phyloP scores from a whole-genome alignment of 2,329 filamentous ascomycete species.

The Trichoderma asperellum region DNA sequence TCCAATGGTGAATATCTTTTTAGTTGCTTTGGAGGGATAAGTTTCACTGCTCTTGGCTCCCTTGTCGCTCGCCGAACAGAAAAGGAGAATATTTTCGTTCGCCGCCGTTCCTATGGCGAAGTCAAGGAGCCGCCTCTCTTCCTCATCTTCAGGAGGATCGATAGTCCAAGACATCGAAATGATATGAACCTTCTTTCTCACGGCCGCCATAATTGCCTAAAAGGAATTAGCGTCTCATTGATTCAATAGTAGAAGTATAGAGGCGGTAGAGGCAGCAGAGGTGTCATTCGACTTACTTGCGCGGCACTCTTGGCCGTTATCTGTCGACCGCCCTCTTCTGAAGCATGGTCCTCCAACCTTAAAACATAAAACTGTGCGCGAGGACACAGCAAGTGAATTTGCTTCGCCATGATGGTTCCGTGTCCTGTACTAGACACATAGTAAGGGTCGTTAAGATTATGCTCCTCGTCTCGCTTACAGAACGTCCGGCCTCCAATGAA shows the following conservation, averaged over 20 bases:
- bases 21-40: slow-evolving; percentile 31
- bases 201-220: slow-evolving; percentile 40
- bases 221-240: neutral
- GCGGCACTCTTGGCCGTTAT: slow-evolving; percentile 35
- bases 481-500: slow-evolving; percentile 39
- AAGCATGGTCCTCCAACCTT: slow-evolving; percentile 27
- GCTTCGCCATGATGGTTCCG: slow-evolving; percentile 38
- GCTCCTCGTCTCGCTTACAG: slow-evolving; percentile 30
- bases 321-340: slow-evolving; percentile 24
- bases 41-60: slow-evolving; percentile 30
- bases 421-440: slow-evolving; percentile 39
- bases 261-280: too few relatives aligned
- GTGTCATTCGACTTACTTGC: slow-evolving; percentile 31
- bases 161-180: slow-evolving; percentile 48
- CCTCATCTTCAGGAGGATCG: slow-evolving; percentile 29
- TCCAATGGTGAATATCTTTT: slow-evolving; percentile 38
- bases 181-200: slow-evolving; percentile 39
- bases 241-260: neutral
- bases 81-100: slow-evolving; percentile 43
- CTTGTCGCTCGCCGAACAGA: slow-evolving; percentile 44
- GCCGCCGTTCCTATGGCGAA: slow-evolving; percentile 34
- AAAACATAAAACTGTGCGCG: slow-evolving; percentile 34
- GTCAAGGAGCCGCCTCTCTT: slow-evolving; percentile 34
- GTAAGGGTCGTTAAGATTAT: slow-evolving; percentile 33
- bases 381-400: slow-evolving; percentile 36